Evolutionary conservation across 345 rosid genomes (phyloP).

Genomic region (Eucalyptus cloeziana): DNA sequence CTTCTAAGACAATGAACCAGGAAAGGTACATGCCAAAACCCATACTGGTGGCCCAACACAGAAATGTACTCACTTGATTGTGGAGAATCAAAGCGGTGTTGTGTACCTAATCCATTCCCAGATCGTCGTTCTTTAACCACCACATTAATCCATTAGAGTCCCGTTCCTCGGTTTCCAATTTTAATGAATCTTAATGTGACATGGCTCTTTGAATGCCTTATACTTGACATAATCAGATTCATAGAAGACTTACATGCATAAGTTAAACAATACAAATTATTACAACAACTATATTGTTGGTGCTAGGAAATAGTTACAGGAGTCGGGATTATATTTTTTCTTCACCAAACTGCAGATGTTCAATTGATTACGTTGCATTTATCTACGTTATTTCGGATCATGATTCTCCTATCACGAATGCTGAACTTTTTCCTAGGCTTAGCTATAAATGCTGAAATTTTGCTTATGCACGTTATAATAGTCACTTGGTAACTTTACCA

Average conservation of each 20-base stretch:
- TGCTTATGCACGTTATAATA: fast-evolving
- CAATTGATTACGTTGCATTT: too few species aligned
- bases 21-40: not conserved
- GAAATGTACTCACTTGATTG: not conserved
- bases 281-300: not conserved
- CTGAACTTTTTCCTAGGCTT: too few species aligned
- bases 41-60: not conserved
- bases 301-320: too few species aligned
- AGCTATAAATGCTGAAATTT: too few species aligned
- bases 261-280: not conserved
- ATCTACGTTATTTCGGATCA: too few species aligned
- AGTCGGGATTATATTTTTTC: too few species aligned
- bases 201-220: not conserved
- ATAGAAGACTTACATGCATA: not conserved
- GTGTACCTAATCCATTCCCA: not conserved
- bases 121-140: not conserved
- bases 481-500: not conserved
- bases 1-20: not conserved
- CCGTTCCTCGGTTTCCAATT: not conserved
- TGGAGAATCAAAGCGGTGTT: not conserved
- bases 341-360: too few species aligned
- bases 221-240: not conserved
- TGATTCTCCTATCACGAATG: too few species aligned
- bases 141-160: not conserved
- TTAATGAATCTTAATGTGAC: not conserved